phyloP scores from a whole-genome alignment of 257 asterid genomes.

The Solanum bulbocastanum region DNA sequence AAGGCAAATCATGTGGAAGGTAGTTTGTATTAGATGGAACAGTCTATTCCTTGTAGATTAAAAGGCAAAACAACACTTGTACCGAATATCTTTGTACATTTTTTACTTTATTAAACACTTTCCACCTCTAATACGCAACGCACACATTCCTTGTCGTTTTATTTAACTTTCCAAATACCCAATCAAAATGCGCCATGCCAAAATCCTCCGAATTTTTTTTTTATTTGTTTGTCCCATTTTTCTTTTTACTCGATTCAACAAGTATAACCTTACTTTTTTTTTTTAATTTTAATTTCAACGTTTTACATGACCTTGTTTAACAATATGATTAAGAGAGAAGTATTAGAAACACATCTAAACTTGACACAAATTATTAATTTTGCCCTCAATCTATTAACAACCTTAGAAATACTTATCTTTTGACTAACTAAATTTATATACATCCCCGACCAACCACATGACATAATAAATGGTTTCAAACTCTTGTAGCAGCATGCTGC shows the following conservation, averaged over 20 bases:
- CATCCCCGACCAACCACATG: too few species aligned
- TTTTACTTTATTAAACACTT: background rate
- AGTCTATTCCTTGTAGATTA: background rate
- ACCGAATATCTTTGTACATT: background rate
- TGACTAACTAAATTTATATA: background rate
- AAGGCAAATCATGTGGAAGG: background rate
- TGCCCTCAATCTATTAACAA: accelerated
- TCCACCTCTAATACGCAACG: background rate
- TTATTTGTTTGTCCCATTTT: background rate
- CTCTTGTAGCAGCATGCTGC: too few species aligned
- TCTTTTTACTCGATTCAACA: too few species aligned
- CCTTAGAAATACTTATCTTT: too few species aligned
- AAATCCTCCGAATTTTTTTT: background rate
- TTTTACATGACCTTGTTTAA: background rate
- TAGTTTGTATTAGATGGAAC: background rate
- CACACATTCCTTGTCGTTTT: background rate
- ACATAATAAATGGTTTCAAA: too few species aligned
- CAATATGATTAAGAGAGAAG: too few species aligned
- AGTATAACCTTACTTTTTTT: too few species aligned
- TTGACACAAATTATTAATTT: too few species aligned
- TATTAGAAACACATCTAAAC: too few species aligned
- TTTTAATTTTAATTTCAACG: too few species aligned
- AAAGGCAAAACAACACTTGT: background rate
- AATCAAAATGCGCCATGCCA: background rate
- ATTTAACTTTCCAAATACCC: background rate